A percentile compares a stretch with the other conserved stretches of the same genome.
These are phyloP conservation scores for Aspergillus avenaceus DNA, from an alignment of 495 filamentous ascomycete genomes.

Conservation along the genomic window DNA sequence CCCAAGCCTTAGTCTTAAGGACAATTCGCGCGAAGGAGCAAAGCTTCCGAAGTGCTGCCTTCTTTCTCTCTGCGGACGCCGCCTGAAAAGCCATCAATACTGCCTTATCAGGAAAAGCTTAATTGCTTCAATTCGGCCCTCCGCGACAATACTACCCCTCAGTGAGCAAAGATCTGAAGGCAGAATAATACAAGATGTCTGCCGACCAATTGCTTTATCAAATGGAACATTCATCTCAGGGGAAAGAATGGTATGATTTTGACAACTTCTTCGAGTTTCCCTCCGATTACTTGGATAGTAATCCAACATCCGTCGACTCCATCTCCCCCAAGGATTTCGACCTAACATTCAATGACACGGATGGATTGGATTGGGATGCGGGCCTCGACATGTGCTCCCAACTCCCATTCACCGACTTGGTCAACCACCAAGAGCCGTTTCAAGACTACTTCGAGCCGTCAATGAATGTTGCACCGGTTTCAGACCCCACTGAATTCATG, in stretches of 20 bases:
- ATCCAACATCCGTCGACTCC: conserved; percentile 29
- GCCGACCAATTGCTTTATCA: conserved; percentile 17
- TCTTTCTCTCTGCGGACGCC: not conserved
- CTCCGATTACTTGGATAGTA: conserved; percentile 26
- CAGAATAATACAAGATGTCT: too few species aligned
- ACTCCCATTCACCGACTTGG: conserved; percentile 25
- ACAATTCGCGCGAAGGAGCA: not conserved
- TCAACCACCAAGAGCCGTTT: conserved; percentile 20
- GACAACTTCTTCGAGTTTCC: conserved; percentile 38
- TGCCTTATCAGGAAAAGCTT: conserved; percentile 4
- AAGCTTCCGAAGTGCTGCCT: not conserved
- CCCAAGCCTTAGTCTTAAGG: not conserved
- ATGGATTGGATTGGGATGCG: conserved; percentile 18
- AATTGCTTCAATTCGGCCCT: not conserved
- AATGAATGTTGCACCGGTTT: conserved; percentile 18
- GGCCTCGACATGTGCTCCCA: conserved; percentile 17
- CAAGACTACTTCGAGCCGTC: conserved; percentile 20
- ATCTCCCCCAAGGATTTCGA: conserved; percentile 32
- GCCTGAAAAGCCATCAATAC: not conserved
- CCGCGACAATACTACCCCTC: too few species aligned
- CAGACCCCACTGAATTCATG: conserved; percentile 21
- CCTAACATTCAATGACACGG: conserved; percentile 23
- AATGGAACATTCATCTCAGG: conserved; percentile 19
- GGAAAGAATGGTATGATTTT: conserved; percentile 36
- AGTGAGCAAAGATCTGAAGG: too few species aligned